Conservation (phyloP, 108 stramenopile species). For the Cylindrotheca closterium region DNA sequence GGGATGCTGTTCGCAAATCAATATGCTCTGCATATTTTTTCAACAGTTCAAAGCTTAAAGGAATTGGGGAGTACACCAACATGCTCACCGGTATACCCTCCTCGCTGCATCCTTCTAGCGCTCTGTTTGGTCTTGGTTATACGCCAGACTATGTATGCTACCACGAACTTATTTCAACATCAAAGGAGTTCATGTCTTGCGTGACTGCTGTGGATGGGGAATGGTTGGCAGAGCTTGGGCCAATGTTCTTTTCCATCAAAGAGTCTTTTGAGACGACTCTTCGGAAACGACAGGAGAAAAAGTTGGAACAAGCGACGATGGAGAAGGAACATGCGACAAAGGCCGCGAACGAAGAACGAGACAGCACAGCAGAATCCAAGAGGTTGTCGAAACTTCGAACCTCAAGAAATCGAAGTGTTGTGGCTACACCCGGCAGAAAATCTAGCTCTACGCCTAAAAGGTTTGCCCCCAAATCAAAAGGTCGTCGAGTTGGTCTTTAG, state of each 20-base stretch:
- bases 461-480: conserved; percentile 70
- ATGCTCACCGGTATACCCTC: conserved; percentile 95
- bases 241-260: conserved; percentile 97
- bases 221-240: conserved; percentile 98
- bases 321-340: conserved; percentile 65
- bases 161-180: conserved; percentile 97
- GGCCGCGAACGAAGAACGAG: conserved; percentile 37
- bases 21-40: conserved; percentile 99
- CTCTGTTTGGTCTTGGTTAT: conserved; percentile 94
- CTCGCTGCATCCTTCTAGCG: conserved; percentile 88
- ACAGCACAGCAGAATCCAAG: neutral
- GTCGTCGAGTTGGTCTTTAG: conserved; percentile 31
- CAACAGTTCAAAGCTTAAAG: conserved; percentile 96
- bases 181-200: conserved; percentile 97
- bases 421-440: conserved; percentile 69
- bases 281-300: conserved; percentile 65
- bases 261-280: conserved; percentile 83
- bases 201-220: conserved; percentile 98
- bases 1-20: conserved; percentile 97
- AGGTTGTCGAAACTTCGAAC: conserved; percentile 7
- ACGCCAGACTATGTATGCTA: conserved; percentile 99
- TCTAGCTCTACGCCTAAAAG: conserved; percentile 53
- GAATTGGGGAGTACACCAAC: conserved; percentile 98
- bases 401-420: conserved; percentile 27
- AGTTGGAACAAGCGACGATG: conserved; percentile 56